phyloP scores from a whole-genome alignment of 805 yeast genomes.

The Sugiyamaella valdiviana region DNA sequence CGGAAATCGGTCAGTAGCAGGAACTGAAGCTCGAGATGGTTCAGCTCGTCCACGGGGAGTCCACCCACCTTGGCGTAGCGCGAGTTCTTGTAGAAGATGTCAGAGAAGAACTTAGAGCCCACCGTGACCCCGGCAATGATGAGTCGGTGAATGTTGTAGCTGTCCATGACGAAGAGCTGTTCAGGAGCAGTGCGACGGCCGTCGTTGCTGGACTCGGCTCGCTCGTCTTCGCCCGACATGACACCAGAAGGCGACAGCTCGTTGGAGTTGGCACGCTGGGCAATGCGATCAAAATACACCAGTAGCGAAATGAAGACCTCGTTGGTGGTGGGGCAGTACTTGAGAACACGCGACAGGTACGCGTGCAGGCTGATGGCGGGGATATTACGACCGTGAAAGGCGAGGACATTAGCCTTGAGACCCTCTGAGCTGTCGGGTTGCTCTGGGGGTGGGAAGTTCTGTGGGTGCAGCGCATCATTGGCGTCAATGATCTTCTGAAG shows the following conservation, averaged over 20 bases:
- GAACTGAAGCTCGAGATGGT: constrained; percentile 87
- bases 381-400: constrained; percentile 92
- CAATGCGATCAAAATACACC: constrained; percentile 91
- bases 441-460: constrained; percentile 40
- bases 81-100: constrained; percentile 88
- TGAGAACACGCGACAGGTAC: constrained; percentile 80
- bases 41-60: constrained; percentile 84
- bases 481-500: constrained; percentile 84
- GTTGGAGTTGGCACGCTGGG: constrained; percentile 61
- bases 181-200: constrained; percentile 4
- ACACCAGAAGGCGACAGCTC: constrained; percentile 12
- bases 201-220: background rate
- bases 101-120: constrained; percentile 89
- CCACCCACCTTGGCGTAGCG: constrained; percentile 95
- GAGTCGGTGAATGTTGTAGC: constrained; percentile 88
- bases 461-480: constrained; percentile 76
- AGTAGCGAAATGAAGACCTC: constrained; percentile 86
- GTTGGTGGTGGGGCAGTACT: constrained; percentile 97
- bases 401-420: constrained; percentile 46
- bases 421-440: constrained; percentile 18
- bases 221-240: background rate
- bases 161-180: constrained; percentile 88
- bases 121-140: constrained; percentile 94
- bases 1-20: constrained; percentile 77
- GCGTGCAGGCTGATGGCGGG: constrained; percentile 94